Evolutionary conservation across 208 protist genomes (phyloP).

Genomic region (Trypanosoma caninum): DNA sequence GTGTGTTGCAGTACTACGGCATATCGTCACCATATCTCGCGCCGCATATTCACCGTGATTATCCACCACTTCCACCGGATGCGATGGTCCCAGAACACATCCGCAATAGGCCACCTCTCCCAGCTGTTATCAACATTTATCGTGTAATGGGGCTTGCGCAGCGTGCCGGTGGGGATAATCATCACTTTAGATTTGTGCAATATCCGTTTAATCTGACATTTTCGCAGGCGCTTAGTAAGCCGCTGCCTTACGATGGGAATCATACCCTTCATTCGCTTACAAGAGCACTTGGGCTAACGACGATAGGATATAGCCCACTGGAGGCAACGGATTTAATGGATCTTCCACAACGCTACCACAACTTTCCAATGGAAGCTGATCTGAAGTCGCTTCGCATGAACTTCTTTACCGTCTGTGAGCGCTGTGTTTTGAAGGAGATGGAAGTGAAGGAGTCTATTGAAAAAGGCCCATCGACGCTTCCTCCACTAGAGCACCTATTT

Average conservation of each 20-base stretch:
- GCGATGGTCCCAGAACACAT: conserved; percentile 78
- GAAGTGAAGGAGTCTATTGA: conserved; percentile 85
- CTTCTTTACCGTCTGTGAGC: conserved; percentile 83
- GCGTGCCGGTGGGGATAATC: conserved; percentile 49
- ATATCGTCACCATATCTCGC: conserved; percentile 75
- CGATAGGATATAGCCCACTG: conserved; percentile 78
- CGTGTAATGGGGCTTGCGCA: conserved; percentile 63
- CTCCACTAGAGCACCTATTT: conserved; percentile 79
- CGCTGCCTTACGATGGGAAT: conserved; percentile 79
- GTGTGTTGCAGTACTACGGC: conserved; percentile 85
- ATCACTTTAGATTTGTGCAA: conserved; percentile 85
- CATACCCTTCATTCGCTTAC: conserved; percentile 74
- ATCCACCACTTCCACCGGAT: conserved; percentile 68
- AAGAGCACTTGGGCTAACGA: conserved; percentile 60
- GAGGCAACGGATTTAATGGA: conserved; percentile 83
- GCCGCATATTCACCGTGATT: conserved; percentile 64
- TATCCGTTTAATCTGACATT: conserved; percentile 87
- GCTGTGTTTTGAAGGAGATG: conserved; percentile 83
- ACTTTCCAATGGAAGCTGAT: conserved; percentile 82
- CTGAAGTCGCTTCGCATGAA: conserved; percentile 83
- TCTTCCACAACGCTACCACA: conserved; percentile 87
- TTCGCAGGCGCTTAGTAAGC: conserved; percentile 66
- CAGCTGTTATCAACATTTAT: conserved; percentile 69
- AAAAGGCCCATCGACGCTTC: conserved; percentile 68
- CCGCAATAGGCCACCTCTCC: conserved; percentile 40